Base-by-base conservation (phyloP, 768 basidiomycete species). In the Chalciporus sphaerocephalus region DNA sequence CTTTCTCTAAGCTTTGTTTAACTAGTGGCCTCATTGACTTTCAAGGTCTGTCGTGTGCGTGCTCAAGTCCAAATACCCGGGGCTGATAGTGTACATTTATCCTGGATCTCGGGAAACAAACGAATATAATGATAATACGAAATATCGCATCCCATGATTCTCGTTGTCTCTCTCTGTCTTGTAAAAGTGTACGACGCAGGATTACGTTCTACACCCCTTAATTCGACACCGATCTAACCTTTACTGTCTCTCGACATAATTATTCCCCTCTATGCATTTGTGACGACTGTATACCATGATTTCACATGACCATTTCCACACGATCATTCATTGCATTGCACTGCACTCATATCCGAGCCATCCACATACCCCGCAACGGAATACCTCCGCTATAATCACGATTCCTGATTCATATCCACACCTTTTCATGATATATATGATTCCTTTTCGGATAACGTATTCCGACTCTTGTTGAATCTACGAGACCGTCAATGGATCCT, bases 11-110 rank as follows among this genome's bases (percentile, higher is more conserved):
- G 11, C 1, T 13, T 2, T 16, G 10, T 10, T 42, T 12, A 16
- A 5, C 27, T 11, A 11, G 4, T 13, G 30, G 30, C 54, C 54
- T 54, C 46, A 58, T 18, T 13, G 22, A 47, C 24, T 24, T 33
- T 42, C 8, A 47, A 88, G 86, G 86, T 88, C 2, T 90, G 87
- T 58, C 85, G 87, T 32, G 65, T 90, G 47, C 81, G 85, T 52
- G 87, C 87, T 40, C 78, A 77, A 58, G 87, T 90, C 2, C 72
- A 76, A 56, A 89, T 90, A 46, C 66, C 75, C 30, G 83, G 85
- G 38, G 87, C 85, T 8, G 87, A 87, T 50, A 87, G 85, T 60
- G 87, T 89, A 24, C 74, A 81, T 53, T 69, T 90, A 44, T 89
- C 87, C 27, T 89, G 87, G 86, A 76, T 69, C 46, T 71, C 77